These are phyloP conservation scores for Aureobasidium mangrovei DNA, from an alignment of 2,329 filamentous ascomycete genomes.

Conservation along the genomic window DNA sequence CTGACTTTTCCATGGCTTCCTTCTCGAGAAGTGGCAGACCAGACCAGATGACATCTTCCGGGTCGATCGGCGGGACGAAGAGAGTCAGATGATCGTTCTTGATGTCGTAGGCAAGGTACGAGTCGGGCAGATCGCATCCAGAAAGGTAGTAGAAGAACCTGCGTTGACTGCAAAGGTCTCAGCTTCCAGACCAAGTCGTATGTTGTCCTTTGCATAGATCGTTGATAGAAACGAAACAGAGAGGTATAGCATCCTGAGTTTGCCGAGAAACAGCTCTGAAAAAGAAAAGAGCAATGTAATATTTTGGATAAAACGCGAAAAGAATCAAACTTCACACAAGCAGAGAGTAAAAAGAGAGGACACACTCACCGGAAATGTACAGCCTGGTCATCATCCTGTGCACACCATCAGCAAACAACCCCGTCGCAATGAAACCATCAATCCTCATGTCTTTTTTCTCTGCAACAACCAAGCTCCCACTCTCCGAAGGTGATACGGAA, in stretches of 20 bases:
- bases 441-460: background rate
- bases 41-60: constrained; percentile 88
- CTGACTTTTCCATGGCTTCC: constrained; percentile 56
- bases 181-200: background rate
- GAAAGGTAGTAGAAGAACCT: constrained; percentile 93
- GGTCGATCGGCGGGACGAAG: constrained; percentile 81
- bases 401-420: background rate
- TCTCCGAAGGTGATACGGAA: background rate
- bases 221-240: background rate
- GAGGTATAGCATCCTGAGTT: no score
- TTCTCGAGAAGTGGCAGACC: constrained; percentile 70
- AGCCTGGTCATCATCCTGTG: constrained; percentile 69
- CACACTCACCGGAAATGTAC: constrained; percentile 8
- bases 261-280: background rate
- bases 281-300: background rate
- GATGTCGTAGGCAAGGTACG: constrained; percentile 73
- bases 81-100: constrained; percentile 64
- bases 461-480: background rate
- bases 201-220: background rate
- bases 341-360: no score
- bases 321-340: no score
- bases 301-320: no score
- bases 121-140: constrained; percentile 73
- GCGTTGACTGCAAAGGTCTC: constrained; percentile 55
- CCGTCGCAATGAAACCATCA: background rate